Conservation (phyloP, 139 green algal species). For the Coelastrella sp. region DNA sequence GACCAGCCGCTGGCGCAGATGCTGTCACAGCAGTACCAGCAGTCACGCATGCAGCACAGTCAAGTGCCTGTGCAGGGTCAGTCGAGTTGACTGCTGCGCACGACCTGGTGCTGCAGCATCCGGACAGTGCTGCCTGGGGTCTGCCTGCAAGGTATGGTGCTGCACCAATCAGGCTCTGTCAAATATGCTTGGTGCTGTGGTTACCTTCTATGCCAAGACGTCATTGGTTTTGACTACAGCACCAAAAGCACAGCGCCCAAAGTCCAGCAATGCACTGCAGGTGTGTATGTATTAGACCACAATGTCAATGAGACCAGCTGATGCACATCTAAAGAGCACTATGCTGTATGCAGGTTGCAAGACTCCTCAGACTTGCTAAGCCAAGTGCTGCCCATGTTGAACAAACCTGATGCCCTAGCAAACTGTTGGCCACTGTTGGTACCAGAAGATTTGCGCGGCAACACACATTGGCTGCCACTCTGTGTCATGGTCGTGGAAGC, state of each 20-base stretch:
- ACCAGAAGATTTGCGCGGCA: background rate
- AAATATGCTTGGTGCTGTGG: too few relatives aligned
- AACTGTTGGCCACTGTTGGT: slow-evolving; percentile 51
- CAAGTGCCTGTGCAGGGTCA: slow-evolving; percentile 49
- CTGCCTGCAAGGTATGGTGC: background rate
- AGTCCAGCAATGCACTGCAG: background rate
- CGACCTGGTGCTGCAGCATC: slow-evolving; percentile 53
- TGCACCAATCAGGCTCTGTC: background rate
- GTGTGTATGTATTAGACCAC: background rate
- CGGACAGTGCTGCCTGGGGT: slow-evolving; percentile 11
- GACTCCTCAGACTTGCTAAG: slow-evolving; percentile 51
- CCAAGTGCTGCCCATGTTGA: slow-evolving; percentile 53
- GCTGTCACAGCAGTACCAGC: background rate
- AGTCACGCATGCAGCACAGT: background rate
- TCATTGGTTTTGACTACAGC: too few relatives aligned
- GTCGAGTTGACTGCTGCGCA: slow-evolving; percentile 48
- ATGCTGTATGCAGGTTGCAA: slow-evolving; percentile 20
- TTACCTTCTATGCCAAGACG: too few relatives aligned
- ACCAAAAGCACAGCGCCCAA: too few relatives aligned
- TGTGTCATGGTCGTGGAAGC: slow-evolving; percentile 59
- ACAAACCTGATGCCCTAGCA: slow-evolving; percentile 41
- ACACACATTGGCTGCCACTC: slow-evolving; percentile 60
- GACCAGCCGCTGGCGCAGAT: background rate
- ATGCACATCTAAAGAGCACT: too few relatives aligned
- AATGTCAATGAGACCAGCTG: too few relatives aligned